Base-by-base conservation (phyloP, 2,329 filamentous ascomycete genomes). In the Sclerotinia spermophila region DNA sequence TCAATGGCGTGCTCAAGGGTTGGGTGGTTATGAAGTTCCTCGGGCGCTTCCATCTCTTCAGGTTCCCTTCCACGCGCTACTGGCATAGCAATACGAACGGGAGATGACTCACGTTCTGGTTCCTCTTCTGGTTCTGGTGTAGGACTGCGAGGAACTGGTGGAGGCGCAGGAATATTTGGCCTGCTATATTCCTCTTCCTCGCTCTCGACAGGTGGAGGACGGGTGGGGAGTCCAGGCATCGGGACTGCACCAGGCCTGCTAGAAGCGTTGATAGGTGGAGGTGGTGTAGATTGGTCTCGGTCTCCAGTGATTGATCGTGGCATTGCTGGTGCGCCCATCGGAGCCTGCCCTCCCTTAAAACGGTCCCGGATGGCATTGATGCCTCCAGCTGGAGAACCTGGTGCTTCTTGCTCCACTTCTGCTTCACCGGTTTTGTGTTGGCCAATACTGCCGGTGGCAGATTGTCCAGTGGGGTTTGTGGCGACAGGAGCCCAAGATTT, bases 401-500 rank as follows among this genome's bases (percentile, higher is more conserved):
- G 84, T 35, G 84, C 79, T 69, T 85, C 82, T 69, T 83, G 80
- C 72, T 82, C 80, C 51, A 83, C 83, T 48, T 83, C 81, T 67
- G 84, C 81, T 73, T 81, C 82, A 45, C 90, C 92, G 5, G 91
- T 92, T 73, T 86, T 85, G 77, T 95, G 89, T 72, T 87, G 84
- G 72, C 79, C 81, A 62, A 83, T 78, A 38, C 80, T 78, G 33
- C 85, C 84, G 48, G 83, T 73, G 13, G 85, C 83, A 71, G 88
- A 89, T 70, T 89, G 90, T 27, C 90, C 90, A 68, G 89, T 94
- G 70, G 87, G 85, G 15, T 87, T 87, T 17, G 91, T 93, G 77
- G 94, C 89, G 42, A 97, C 93, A 4, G 94, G 83, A 38, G 89
- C 93, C 95, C 95, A 98, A 45, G 88, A 90, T 84, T 97, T 98